A percentile compares a stretch with the other conserved stretches of the same genome.
phyloP scores from a whole-genome alignment of 78 protist species.

The Speleostelium caveatum region DNA sequence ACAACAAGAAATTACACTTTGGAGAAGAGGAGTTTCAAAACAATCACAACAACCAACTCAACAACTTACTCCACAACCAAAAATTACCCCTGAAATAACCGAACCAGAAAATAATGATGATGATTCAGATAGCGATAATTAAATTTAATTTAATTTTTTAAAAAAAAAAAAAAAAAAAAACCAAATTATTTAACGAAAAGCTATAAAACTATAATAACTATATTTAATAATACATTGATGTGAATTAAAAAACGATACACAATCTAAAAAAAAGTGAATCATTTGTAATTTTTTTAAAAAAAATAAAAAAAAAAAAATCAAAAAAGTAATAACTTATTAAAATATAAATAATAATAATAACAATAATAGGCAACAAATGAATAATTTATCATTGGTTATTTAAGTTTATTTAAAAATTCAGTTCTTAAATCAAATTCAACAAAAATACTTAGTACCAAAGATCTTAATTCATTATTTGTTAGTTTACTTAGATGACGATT shows the following conservation, averaged over 20 bases:
- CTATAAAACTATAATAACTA: too few relatives aligned
- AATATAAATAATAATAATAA: too few relatives aligned
- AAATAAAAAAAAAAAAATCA: not conserved
- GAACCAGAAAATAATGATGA: conserved; percentile 56
- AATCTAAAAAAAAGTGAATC: too few relatives aligned
- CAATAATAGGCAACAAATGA: not conserved
- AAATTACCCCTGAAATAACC: conserved; percentile 25
- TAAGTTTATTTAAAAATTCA: conserved; percentile 17
- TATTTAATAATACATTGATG: too few relatives aligned
- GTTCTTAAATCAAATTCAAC: conserved; percentile 64
- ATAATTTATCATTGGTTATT: not conserved
- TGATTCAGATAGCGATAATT: conserved; percentile 24
- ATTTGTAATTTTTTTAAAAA: too few relatives aligned
- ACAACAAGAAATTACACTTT: conserved; percentile 89
- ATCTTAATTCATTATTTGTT: conserved; percentile 26
- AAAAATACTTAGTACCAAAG: conserved; percentile 37
- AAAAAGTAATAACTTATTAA: not conserved
- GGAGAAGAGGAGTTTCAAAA: conserved; percentile 79
- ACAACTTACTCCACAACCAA: conserved; percentile 5
- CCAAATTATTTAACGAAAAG: too few relatives aligned
- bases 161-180: not conserved
- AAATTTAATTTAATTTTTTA: too few relatives aligned
- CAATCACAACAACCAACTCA: not conserved
- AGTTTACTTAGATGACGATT: conserved; percentile 21
- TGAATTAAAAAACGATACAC: too few relatives aligned